Evolutionary conservation across 805 yeast genomes (phyloP).

Genomic region (Lipomyces chichibuensis): DNA sequence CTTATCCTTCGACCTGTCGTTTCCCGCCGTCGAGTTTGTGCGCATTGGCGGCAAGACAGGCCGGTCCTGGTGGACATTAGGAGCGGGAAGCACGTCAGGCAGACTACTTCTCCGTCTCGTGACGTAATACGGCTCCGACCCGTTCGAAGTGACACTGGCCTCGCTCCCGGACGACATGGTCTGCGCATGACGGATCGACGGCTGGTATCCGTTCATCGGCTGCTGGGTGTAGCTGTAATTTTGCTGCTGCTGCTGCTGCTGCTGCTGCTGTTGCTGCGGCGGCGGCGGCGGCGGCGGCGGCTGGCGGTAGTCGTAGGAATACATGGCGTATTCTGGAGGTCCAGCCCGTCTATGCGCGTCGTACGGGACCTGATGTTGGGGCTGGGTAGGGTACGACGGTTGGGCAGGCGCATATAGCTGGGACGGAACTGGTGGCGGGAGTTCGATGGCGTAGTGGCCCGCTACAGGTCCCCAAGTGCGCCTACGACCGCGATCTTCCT

Average conservation of each 20-base stretch:
- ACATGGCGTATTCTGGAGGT: not conserved
- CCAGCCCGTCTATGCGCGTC: not conserved
- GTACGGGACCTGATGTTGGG: conserved; percentile 11
- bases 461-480: conserved; percentile 1
- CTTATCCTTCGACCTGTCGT: not conserved
- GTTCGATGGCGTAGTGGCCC: not conserved
- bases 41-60: conserved; percentile 17
- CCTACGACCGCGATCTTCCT: conserved; percentile 5
- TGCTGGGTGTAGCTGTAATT: not conserved
- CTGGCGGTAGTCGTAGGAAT: not conserved
- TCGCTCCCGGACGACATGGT: not conserved
- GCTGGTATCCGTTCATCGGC: not conserved
- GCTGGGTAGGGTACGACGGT: conserved; percentile 10
- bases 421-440: conserved; percentile 17
- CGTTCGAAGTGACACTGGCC: not conserved
- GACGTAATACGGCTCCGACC: conserved; percentile 5
- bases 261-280: no score
- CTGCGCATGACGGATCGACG: not conserved
- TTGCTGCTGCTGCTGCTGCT: not conserved
- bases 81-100: conserved; percentile 12
- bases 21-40: conserved; percentile 2
- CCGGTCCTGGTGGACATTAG: not conserved
- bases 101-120: conserved; percentile 4
- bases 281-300: conserved; percentile 3
- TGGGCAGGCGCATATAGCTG: not conserved